Conservation (phyloP, 1,284 basidiomycete genomes). For the Rhodotorula mucilaginosa region DNA sequence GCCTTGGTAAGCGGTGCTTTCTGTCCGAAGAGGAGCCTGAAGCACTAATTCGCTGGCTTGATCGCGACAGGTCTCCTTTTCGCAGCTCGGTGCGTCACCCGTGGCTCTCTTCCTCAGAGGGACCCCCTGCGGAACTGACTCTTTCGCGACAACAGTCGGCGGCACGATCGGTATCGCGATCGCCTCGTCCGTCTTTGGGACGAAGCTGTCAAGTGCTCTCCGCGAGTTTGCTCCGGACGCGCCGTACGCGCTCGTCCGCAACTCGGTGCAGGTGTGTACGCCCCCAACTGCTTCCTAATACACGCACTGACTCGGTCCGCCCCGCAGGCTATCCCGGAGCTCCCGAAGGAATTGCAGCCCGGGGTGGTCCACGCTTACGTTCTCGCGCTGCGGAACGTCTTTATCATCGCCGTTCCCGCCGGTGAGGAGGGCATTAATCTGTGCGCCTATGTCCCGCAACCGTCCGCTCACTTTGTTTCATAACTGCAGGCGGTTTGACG, state of each 20-base stretch:
- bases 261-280: constrained; percentile 37
- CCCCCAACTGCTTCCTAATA: not conserved
- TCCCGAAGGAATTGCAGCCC: constrained; percentile 45
- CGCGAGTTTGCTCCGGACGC: constrained; percentile 42
- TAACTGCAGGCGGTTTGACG: constrained; percentile 45
- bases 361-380: constrained; percentile 54
- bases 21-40: not conserved
- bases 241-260: constrained; percentile 30
- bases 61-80: constrained; percentile 17
- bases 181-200: constrained; percentile 51
- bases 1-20: not conserved
- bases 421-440: constrained; percentile 1
- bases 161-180: constrained; percentile 52
- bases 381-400: constrained; percentile 50
- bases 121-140: constrained; percentile 27
- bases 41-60: not conserved
- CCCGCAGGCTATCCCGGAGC: constrained; percentile 44
- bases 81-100: constrained; percentile 15
- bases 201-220: constrained; percentile 44
- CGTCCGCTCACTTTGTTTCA: not conserved
- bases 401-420: constrained; percentile 52
- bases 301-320: constrained; percentile 11
- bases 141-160: constrained; percentile 50
- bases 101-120: constrained; percentile 13
- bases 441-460: too few species aligned